These are phyloP conservation scores for Penicillium parvum DNA, from an alignment of 495 filamentous ascomycete genomes.

Conservation along the genomic window DNA sequence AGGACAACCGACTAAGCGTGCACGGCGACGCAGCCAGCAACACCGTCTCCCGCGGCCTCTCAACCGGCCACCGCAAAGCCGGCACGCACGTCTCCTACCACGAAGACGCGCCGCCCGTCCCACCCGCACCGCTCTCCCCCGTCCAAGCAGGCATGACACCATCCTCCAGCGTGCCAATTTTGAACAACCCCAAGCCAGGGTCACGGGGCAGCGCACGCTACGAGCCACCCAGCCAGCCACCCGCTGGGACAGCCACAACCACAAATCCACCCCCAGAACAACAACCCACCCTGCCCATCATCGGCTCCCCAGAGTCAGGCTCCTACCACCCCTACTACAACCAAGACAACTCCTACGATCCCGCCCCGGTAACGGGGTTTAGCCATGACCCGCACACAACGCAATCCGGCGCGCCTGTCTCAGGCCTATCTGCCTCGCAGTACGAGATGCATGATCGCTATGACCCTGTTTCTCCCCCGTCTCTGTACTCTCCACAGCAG, in stretches of 20 bases:
- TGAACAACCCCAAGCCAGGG: conserved; percentile 18
- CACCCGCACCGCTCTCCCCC: conserved; percentile 17
- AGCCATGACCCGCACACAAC: conserved; percentile 1
- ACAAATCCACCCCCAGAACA: not conserved
- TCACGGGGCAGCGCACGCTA: conserved; percentile 24
- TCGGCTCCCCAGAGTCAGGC: conserved; percentile 13
- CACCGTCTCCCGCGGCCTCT: conserved; percentile 33
- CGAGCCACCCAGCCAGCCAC: conserved; percentile 13
- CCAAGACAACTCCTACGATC: conserved; percentile 15
- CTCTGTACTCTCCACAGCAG: conserved; percentile 16
- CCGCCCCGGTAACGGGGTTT: conserved; percentile 6
- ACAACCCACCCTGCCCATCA: conserved; percentile 5
- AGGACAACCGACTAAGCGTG: conserved; percentile 21
- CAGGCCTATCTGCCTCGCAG: conserved; percentile 9
- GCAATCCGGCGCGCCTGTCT: no score
- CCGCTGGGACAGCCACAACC: not conserved
- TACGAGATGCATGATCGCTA: conserved; percentile 18
- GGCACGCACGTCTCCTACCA: conserved; percentile 18
- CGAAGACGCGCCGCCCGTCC: conserved; percentile 4
- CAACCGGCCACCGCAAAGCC: conserved; percentile 40
- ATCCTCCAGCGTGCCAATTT: conserved; percentile 24
- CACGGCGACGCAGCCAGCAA: conserved; percentile 16
- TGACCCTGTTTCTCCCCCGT: conserved; percentile 23
- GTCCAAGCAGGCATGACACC: conserved; percentile 22
- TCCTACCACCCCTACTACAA: conserved; percentile 11